A percentile compares a stretch with the other conserved stretches of the same genome.
Evolutionary conservation across 108 stramenopile species (phyloP).

Genomic region (Cafeteria roenbergensis): DNA sequence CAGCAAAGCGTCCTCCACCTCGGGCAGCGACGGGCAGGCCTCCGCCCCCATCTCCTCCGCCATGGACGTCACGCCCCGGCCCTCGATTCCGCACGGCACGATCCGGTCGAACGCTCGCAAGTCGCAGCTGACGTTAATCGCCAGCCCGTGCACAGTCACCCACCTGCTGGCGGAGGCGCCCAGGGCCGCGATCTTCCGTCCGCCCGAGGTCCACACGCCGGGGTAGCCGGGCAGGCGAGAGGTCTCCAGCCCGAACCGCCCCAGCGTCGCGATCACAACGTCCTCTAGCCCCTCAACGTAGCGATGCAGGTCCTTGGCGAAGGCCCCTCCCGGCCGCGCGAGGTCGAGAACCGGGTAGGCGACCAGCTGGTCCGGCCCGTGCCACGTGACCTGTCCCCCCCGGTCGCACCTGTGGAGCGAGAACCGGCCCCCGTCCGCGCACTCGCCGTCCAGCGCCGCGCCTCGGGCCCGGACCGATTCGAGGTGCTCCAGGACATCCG

Average conservation of each 20-base stretch:
- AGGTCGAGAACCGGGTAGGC: conserved; percentile 85
- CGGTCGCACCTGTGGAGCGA: conserved; percentile 58
- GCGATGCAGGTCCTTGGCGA: conserved; percentile 88
- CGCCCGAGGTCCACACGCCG: conserved; percentile 69
- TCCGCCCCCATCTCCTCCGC: not conserved
- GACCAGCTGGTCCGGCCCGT: conserved; percentile 88
- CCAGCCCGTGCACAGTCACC: conserved; percentile 91
- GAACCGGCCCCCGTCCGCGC: conserved; percentile 3
- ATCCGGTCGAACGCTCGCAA: conserved; percentile 60
- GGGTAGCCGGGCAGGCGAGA: conserved; percentile 36
- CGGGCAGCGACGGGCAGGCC: too few relatives aligned
- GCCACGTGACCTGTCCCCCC: conserved; percentile 92
- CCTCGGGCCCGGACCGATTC: too few relatives aligned
- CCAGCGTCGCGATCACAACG: conserved; percentile 53
- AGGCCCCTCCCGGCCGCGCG: too few relatives aligned
- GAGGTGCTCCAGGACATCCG: too few relatives aligned
- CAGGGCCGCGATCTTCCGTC: conserved; percentile 73
- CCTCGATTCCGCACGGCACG: conserved; percentile 52
- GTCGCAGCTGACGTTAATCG: conserved; percentile 73
- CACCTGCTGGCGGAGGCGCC: conserved; percentile 76
- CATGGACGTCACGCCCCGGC: conserved; percentile 40
- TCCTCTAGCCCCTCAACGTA: conserved; percentile 83
- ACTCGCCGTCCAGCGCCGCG: too few relatives aligned
- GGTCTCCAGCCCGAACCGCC: conserved; percentile 46
- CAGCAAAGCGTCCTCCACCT: too few relatives aligned